These are phyloP conservation scores for Garcia nutans DNA, from an alignment of 345 rosid species.

Conservation along the genomic window DNA sequence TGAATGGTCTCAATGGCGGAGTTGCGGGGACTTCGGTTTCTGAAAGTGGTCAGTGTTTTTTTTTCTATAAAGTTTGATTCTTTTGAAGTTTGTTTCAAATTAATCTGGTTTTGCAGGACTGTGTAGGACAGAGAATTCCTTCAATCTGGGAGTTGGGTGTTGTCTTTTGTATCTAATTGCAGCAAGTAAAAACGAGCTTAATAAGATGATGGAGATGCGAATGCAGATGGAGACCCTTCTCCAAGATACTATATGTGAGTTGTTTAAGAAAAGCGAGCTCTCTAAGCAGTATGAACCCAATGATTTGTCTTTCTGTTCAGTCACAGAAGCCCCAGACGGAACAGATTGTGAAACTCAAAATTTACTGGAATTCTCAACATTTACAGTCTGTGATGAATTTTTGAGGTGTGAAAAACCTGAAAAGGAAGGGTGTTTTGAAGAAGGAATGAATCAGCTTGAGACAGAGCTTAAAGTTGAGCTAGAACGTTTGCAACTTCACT, in stretches of 20 bases:
- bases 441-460: constrained; percentile 60
- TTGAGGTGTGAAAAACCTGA: constrained; percentile 23
- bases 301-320: constrained; percentile 24
- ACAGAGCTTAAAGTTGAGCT: constrained; percentile 77
- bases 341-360: constrained; percentile 21
- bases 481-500: constrained; percentile 52
- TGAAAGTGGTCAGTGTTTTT: constrained; percentile 19
- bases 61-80: not conserved
- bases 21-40: constrained; percentile 1
- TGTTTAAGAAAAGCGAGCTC: constrained; percentile 21
- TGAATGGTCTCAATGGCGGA: constrained; percentile 11
- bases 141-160: constrained; percentile 55
- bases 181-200: constrained; percentile 56
- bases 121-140: constrained; percentile 28
- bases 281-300: constrained; percentile 21
- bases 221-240: constrained; percentile 55
- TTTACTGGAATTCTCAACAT: constrained; percentile 31
- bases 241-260: constrained; percentile 34
- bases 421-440: constrained; percentile 33
- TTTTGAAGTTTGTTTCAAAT: not conserved
- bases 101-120: constrained; percentile 24
- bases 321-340: constrained; percentile 30
- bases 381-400: constrained; percentile 30
- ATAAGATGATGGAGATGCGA: constrained; percentile 46
- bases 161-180: constrained; percentile 51